A percentile compares a stretch with the other conserved stretches of the same genome.
phyloP scores from a whole-genome alignment of 257 asterid genomes.

The Lantana camara region DNA sequence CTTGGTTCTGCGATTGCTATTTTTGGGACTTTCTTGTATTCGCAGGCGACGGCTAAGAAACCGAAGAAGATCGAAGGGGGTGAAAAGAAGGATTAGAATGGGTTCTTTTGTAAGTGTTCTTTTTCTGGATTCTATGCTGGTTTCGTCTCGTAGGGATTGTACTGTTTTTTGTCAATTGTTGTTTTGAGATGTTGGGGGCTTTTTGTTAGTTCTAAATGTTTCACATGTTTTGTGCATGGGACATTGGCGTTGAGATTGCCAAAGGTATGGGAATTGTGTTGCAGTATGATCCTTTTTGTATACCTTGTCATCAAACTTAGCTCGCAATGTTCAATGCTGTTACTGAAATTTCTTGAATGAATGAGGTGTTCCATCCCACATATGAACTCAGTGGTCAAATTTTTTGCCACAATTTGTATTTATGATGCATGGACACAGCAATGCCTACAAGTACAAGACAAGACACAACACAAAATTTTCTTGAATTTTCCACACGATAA shows the following conservation, averaged over 20 bases:
- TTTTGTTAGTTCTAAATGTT: constrained; percentile 16
- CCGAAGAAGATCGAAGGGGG: constrained; percentile 54
- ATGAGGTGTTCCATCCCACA: no score
- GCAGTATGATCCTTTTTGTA: not conserved
- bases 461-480: no score
- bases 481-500: no score
- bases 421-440: no score
- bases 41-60: constrained; percentile 83
- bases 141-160: constrained; percentile 17
- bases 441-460: no score
- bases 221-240: not conserved
- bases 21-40: constrained; percentile 84
- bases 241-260: constrained; percentile 14
- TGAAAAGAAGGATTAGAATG: constrained; percentile 53
- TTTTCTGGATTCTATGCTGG: constrained; percentile 14
- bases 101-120: not conserved
- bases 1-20: constrained; percentile 90
- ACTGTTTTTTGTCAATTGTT: constrained; percentile 19
- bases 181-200: constrained; percentile 21
- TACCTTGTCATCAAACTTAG: not conserved
- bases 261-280: constrained; percentile 5
- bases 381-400: no score
- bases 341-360: no score
- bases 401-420: no score
- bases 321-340: no score